Percentiles rank a stretch among this genome's conserved stretches.
phyloP scores from a whole-genome alignment of 805 yeast genomes.

The Nakazawaea ambrosiae region DNA sequence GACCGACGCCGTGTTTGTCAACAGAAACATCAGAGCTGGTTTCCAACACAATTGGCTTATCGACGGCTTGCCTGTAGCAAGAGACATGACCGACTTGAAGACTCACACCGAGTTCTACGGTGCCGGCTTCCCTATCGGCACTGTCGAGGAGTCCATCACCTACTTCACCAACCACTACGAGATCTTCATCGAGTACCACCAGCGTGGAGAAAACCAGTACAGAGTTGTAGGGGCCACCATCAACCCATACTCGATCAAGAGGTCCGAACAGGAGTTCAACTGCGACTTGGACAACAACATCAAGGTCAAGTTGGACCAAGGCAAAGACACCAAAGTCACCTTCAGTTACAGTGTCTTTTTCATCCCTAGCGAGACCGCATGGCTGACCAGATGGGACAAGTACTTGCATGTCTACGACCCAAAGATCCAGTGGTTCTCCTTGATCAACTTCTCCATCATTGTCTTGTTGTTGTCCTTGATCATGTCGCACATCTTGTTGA shows the following conservation, averaged over 20 bases:
- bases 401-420: constrained; percentile 89
- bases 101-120: constrained; percentile 63
- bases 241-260: constrained; percentile 48
- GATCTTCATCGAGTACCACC: constrained; percentile 75
- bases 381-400: constrained; percentile 99
- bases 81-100: constrained; percentile 44
- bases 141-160: constrained; percentile 47
- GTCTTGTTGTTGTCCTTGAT: constrained; percentile 71
- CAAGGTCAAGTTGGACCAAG: constrained; percentile 43
- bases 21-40: constrained; percentile 72
- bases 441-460: constrained; percentile 77
- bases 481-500: constrained; percentile 69
- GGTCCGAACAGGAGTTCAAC: constrained; percentile 12
- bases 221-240: constrained; percentile 91
- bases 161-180: constrained; percentile 78
- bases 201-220: constrained; percentile 55
- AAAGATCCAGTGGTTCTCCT: constrained; percentile 92
- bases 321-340: constrained; percentile 48
- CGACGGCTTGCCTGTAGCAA: constrained; percentile 93
- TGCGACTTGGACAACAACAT: constrained; percentile 20
- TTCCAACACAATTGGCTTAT: constrained; percentile 88
- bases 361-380: constrained; percentile 60
- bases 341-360: constrained; percentile 85
- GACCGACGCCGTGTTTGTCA: constrained; percentile 67
- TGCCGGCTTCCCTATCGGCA: constrained; percentile 77